Evolutionary conservation across 2,329 filamentous ascomycete genomes (phyloP), one percentile per base, ranked within the genome.

Genomic region (Penicillium sp.): DNA sequence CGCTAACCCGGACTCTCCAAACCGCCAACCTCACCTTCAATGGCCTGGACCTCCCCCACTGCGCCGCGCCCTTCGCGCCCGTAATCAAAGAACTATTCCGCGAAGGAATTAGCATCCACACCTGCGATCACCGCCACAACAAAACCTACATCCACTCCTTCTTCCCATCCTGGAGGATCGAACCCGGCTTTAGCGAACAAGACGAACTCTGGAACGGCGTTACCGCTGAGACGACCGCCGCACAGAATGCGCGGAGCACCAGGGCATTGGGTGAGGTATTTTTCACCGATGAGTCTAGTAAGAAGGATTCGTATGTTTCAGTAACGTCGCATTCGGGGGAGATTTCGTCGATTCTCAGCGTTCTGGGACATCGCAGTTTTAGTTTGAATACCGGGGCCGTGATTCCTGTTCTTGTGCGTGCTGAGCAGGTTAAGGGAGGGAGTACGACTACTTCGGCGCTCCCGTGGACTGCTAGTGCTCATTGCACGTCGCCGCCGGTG

Each of bases 51-150:
- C 55, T 83, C 3, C 78, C 79, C 0, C 48, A 47, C 18, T 51
- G 54, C 6, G 63, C 69, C 13, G 62, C 68, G 14, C 69, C 71
- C 0, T 85, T 84, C 56, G 62, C 68, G 5, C 82, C 81, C 0
- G 67, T 74, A 0, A 67, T 86, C 56, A 83, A 83, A 62, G 82
- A 85, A 63, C 65, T 77, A 27, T 72, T 85, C 44, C 73, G 82
- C 14, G 83, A 85, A 64, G 75, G 76, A 1, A 78, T 84, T 31
- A 81, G 79, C 36, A 74, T 81, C 35, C 82, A 85, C 64, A 85
- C 82, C 0, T 85, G 83, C 57, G 81, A 85, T 63, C 75, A 79
- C 18, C 75, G 82, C 16, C 77, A 73, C 50, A 74, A 64, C 51
- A 74, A 70, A 45, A 69, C 72, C 0, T 75, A 73, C 44, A 83